Evolutionary conservation across 2,329 filamentous ascomycete genomes (phyloP).

Genomic region (Plenodomus biglobosus): DNA sequence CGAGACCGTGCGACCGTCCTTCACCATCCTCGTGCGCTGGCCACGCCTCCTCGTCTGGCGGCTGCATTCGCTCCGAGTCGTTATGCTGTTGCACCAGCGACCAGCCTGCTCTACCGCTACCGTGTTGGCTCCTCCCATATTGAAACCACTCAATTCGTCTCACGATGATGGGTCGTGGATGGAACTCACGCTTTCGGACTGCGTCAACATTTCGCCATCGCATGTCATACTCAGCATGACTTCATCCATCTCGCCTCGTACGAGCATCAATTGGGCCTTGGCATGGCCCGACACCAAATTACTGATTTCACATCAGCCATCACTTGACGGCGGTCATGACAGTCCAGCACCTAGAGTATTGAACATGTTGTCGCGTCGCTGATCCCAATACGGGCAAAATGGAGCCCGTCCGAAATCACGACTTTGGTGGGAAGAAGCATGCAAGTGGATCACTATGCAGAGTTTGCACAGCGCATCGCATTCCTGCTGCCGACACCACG

Average conservation of each 20-base stretch:
- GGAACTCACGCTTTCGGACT: slow-evolving; percentile 11
- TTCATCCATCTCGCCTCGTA: background rate
- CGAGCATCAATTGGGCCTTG: background rate
- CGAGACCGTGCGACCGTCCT: slow-evolving; percentile 24
- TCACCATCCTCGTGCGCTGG: slow-evolving; percentile 27
- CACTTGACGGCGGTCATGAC: no score
- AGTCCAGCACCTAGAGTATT: no score
- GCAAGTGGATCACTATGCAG: slow-evolving; percentile 19
- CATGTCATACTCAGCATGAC: background rate
- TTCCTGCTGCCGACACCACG: slow-evolving; percentile 17
- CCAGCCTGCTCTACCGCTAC: slow-evolving; percentile 17
- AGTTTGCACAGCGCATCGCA: slow-evolving; percentile 23
- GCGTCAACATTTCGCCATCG: slow-evolving; percentile 7
- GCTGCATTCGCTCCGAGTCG: slow-evolving; percentile 14
- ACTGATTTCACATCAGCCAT: background rate
- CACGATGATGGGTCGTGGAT: no score
- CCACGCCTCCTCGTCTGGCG: slow-evolving; percentile 16
- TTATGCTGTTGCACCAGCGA: slow-evolving; percentile 9
- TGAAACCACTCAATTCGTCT: slow-evolving; percentile 13
- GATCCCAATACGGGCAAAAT: no score
- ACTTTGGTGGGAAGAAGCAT: slow-evolving; percentile 4
- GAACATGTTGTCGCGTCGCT: no score
- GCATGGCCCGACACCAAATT: background rate
- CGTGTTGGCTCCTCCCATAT: slow-evolving; percentile 11
- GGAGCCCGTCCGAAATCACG: background rate